Conservation (phyloP, 805 yeast species). For the Pichia membranifaciens region DNA sequence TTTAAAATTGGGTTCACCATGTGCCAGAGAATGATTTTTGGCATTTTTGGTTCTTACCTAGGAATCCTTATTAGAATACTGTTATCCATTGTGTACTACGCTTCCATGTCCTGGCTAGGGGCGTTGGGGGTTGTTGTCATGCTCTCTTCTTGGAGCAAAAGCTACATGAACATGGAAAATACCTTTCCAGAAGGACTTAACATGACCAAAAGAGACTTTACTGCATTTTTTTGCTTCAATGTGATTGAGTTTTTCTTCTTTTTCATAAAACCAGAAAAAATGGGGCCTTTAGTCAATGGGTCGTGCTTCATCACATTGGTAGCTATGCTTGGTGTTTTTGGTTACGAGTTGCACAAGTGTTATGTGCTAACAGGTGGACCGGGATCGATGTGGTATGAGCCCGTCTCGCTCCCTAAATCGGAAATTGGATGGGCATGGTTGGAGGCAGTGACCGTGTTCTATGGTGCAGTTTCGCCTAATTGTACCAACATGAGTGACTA, state of each 20-base stretch:
- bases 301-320: constrained; percentile 12
- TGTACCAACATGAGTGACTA: constrained; percentile 25
- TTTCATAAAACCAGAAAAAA: constrained; percentile 21
- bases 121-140: constrained; percentile 37
- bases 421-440: constrained; percentile 16
- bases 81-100: constrained; percentile 35
- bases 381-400: constrained; percentile 17
- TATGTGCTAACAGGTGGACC: constrained; percentile 9
- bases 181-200: constrained; percentile 32
- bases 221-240: constrained; percentile 40
- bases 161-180: constrained; percentile 34
- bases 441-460: constrained; percentile 15
- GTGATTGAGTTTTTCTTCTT: constrained; percentile 36
- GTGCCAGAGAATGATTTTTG: constrained; percentile 38
- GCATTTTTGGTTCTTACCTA: constrained; percentile 38
- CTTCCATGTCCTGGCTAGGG: constrained; percentile 40
- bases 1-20: constrained; percentile 46
- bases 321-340: constrained; percentile 11
- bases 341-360: constrained; percentile 4
- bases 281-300: constrained; percentile 10
- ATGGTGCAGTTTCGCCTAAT: constrained; percentile 22
- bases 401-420: constrained; percentile 13
- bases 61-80: constrained; percentile 39
- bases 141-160: constrained; percentile 35
- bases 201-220: constrained; percentile 37